These are phyloP conservation scores for Boletus rubroflammeus DNA, from an alignment of 768 basidiomycete species.

Conservation along the genomic window DNA sequence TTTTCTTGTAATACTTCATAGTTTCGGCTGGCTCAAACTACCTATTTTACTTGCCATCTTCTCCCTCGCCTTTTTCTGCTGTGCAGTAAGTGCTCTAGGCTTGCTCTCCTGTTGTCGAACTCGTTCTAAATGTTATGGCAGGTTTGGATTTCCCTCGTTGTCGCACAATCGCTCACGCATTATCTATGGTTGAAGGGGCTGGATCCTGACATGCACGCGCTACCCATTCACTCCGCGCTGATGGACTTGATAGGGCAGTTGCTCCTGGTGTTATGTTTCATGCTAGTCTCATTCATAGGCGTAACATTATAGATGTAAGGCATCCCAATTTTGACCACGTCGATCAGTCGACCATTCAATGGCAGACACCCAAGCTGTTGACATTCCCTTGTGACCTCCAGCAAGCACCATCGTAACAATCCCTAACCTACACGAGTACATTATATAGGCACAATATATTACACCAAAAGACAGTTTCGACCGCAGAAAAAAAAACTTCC, in stretches of 20 bases:
- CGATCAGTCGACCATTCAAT: neutral
- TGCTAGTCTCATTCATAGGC: slow-evolving; percentile 52
- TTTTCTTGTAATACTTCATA: slow-evolving; percentile 64
- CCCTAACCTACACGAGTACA: slow-evolving; percentile 1
- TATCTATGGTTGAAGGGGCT: slow-evolving; percentile 73
- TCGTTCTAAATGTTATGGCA: slow-evolving; percentile 30
- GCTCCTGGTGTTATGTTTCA: slow-evolving; percentile 73
- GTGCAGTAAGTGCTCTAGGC: slow-evolving; percentile 54
- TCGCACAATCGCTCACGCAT: slow-evolving; percentile 65
- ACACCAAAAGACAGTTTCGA: neutral
- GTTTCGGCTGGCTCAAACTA: slow-evolving; percentile 75
- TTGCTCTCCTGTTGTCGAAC: neutral
- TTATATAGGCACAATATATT: neutral
- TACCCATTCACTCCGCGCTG: slow-evolving; percentile 88
- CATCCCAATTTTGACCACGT: neutral
- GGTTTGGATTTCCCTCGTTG: slow-evolving; percentile 65
- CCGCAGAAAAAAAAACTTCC: slow-evolving; percentile 28
- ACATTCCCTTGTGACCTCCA: neutral
- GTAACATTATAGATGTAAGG: slow-evolving; percentile 8
- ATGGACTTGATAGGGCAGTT: slow-evolving; percentile 84
- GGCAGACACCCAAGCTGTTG: neutral
- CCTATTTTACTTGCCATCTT: slow-evolving; percentile 65
- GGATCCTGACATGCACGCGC: slow-evolving; percentile 90
- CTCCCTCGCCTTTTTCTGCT: slow-evolving; percentile 68
- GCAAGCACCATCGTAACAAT: neutral